These are phyloP conservation scores for Colletotrichum coccodes DNA, from an alignment of 2,329 filamentous ascomycete genomes.

Conservation along the genomic window DNA sequence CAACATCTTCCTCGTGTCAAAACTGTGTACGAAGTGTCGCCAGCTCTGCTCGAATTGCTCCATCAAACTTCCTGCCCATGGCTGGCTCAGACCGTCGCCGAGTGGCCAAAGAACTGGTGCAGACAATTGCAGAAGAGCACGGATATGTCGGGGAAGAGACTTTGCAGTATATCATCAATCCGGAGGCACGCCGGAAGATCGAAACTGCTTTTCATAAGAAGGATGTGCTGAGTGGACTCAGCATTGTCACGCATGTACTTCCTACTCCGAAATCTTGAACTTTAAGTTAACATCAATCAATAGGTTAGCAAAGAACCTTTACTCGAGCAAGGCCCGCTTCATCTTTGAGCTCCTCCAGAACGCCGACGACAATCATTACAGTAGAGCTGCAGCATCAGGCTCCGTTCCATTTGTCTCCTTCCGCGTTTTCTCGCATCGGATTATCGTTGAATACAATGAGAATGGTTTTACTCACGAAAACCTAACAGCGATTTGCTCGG, in stretches of 20 bases:
- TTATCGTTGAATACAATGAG: conserved; percentile 62
- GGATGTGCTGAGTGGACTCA: background rate
- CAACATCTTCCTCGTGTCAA: too few relatives aligned
- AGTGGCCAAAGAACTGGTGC: background rate
- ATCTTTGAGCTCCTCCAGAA: conserved; percentile 65
- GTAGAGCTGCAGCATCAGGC: conserved; percentile 31
- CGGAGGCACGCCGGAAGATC: background rate
- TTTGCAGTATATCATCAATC: background rate
- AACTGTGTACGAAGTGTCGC: too few relatives aligned
- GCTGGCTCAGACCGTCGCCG: background rate
- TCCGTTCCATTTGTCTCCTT: conserved; percentile 46
- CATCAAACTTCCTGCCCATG: background rate
- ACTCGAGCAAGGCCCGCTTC: conserved; percentile 56
- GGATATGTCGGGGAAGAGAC: background rate
- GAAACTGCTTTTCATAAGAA: background rate
- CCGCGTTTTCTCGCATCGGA: conserved; percentile 43
- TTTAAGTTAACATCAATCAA: background rate
- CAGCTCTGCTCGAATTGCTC: too few relatives aligned
- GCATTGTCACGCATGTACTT: background rate
- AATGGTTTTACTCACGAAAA: conserved; percentile 55
- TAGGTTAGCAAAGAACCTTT: conserved; percentile 54
- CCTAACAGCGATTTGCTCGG: conserved; percentile 55
- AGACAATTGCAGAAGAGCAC: background rate
- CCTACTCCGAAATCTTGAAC: background rate
- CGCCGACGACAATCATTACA: conserved; percentile 61